A percentile compares a stretch with the other conserved stretches of the same genome.
These are phyloP conservation scores for Penicillium crystallinum DNA, from an alignment of 495 filamentous ascomycete genomes.

Conservation along the genomic window DNA sequence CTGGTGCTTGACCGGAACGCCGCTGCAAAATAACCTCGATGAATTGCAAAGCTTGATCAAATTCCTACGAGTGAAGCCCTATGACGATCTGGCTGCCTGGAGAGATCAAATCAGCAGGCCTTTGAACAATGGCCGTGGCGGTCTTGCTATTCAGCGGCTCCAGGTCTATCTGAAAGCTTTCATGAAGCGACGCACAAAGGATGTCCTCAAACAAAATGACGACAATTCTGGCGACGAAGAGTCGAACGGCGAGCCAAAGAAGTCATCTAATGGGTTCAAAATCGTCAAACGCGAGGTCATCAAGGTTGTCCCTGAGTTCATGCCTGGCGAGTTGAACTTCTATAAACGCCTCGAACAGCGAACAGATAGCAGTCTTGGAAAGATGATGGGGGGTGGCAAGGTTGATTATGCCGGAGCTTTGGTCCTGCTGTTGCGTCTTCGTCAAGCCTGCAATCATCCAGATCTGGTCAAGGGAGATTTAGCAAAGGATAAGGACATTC, in stretches of 20 bases:
- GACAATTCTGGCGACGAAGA: slow-evolving; percentile 59
- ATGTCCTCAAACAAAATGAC: slow-evolving; percentile 79
- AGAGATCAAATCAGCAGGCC: slow-evolving; percentile 81
- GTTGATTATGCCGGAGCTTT: slow-evolving; percentile 79
- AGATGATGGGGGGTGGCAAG: slow-evolving; percentile 74
- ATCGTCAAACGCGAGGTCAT: slow-evolving; percentile 85
- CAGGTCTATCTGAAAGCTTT: slow-evolving; percentile 80
- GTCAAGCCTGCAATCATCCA: slow-evolving; percentile 93
- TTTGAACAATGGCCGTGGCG: slow-evolving; percentile 78
- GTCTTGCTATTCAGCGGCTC: slow-evolving; percentile 81
- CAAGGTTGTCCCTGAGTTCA: slow-evolving; percentile 72
- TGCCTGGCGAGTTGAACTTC: slow-evolving; percentile 71
- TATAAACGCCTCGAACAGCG: slow-evolving; percentile 79
- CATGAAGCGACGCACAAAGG: slow-evolving; percentile 96
- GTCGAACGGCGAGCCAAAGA: slow-evolving; percentile 44
- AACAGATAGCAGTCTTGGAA: slow-evolving; percentile 76
- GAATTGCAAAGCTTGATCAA: slow-evolving; percentile 90
- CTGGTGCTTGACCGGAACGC: slow-evolving; percentile 95
- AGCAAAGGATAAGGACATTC: slow-evolving; percentile 79
- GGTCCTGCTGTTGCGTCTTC: slow-evolving; percentile 77
- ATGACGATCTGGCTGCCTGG: slow-evolving; percentile 75
- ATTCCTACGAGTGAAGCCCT: slow-evolving; percentile 90
- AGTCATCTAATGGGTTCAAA: slow-evolving; percentile 62
- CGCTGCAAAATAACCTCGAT: slow-evolving; percentile 97
- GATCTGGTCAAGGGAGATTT: slow-evolving; percentile 78